Base-by-base conservation (phyloP, 176 grass and related monocot genomes). In the Avena insularis region DNA sequence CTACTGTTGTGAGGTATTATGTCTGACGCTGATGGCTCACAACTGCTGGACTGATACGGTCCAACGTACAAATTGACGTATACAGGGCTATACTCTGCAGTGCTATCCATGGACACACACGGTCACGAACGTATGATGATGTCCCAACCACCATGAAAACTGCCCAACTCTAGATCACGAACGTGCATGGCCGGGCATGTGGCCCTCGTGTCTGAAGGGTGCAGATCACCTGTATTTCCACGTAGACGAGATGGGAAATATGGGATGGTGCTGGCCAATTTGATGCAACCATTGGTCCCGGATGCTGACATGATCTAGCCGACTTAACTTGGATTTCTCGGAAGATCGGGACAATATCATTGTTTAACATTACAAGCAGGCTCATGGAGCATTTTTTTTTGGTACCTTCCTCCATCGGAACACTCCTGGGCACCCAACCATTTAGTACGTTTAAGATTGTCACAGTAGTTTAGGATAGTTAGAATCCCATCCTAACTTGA, bases 91-190 rank as follows among this genome's bases (percentile, higher is more conserved):
- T 48, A 64, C 33, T 33, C 9, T 47, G 72, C 79, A 82, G 60
- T 60, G 62, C n/a, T 8, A 33, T 68, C 9, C 48, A 54, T 76
- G 35, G 25, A 35, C 33, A 47, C 65, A 83, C n/a, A 47, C 23
- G 83, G 63, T 29, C 51, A 19, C 53, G 23, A 53, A 11, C 11
- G 2, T 29, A 56, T 53, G 56, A 71, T 35, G 74, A 87, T 79
- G 48, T 53, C 74, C 15, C 79, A 90, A 87, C 89, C 43, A 83
- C 55, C 72, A 5, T 73, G 64, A 79, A 66, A 83, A 67, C 14
- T 38, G 33, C 33, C 33, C 33, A 35, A 35, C 33, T 35, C 33
- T 35, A 35, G 8, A n/a, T 7, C 48, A 79, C 7, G n/a, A 90
- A 56, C 64, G 53, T 63, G 53, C 27, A 86, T 71, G 61, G 43